Base-by-base conservation (phyloP, 2,329 filamentous ascomycete genomes). In the Cryphonectria japonica region DNA sequence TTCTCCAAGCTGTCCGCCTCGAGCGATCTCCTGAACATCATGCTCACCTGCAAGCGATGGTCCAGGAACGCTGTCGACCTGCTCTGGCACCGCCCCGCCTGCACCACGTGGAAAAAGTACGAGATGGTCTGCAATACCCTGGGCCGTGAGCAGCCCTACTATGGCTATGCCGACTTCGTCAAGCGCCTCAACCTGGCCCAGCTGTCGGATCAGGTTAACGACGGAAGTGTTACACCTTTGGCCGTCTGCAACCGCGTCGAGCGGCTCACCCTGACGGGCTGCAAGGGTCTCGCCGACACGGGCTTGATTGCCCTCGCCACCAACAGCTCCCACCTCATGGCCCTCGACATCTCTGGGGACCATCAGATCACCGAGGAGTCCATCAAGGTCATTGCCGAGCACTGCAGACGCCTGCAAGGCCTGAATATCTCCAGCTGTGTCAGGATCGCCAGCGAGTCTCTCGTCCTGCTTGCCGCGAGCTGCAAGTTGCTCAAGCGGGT, bases 1-100 rank as follows among this genome's bases (percentile, higher is more conserved):
- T 98, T 99, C 82, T 87, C 93, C 50, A 96, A 94, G 80, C 88
- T 99, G 71, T 91, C 86, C 77, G 89, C 88, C 16, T 88, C 94
- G 2, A 83, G 85, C 61, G 95, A 99, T 78, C 87, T 98, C 76
- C 88, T 94, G 75, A 91, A 91, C 81, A 97, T 93, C 82, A 95
- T 98, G 93, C 85, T 96, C 74, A 95, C 97, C n/a, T 98, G 92
- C 78, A 95, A 94, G 81, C 89, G 92, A 73, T 99, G 96, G 96
- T 93, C 96, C 39, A 87, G 92, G 74, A 98, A 98, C 79, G 92
- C 93, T 67, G 96, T 98, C 75, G 95, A 96, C 74, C 87, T 97
- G 75, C 86, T 99, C 32, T 99, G 96, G 96, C 95, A 98, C 80
- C 89, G 96, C 54, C 96, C 96, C 1, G 91, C 93, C 39, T 98